A percentile compares a stretch with the other conserved stretches of the same genome.
phyloP scores from a whole-genome alignment of 345 rosid genomes.

The Boechera stricta region DNA sequence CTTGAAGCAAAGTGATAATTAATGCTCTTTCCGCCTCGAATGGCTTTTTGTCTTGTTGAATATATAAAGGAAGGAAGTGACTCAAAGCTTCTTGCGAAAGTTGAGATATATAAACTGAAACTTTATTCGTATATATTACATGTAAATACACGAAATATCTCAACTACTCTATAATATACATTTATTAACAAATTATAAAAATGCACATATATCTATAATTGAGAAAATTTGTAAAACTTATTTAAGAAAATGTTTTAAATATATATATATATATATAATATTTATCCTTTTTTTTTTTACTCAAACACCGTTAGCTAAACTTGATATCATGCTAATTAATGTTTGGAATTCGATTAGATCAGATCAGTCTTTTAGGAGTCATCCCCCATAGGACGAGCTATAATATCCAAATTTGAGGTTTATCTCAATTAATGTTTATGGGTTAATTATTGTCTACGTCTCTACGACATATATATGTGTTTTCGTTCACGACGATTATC shows the following conservation, averaged over 20 bases:
- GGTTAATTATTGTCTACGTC: too few relatives aligned
- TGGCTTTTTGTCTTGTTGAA: conserved; percentile 46
- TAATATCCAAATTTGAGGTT: background rate
- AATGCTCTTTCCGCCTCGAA: conserved; percentile 43
- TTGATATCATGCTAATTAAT: background rate
- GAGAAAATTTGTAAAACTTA: background rate
- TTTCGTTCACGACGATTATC: too few relatives aligned
- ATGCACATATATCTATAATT: background rate
- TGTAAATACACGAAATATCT: background rate
- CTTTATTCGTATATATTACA: conserved; percentile 9
- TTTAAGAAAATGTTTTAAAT: background rate
- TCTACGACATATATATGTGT: too few relatives aligned
- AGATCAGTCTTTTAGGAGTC: background rate
- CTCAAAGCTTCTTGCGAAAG: conserved; percentile 42
- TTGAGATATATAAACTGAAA: background rate
- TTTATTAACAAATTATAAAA: background rate
- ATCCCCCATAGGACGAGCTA: background rate
- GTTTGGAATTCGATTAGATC: background rate
- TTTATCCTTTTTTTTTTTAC: background rate
- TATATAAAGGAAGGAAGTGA: conserved; percentile 41
- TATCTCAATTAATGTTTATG: too few relatives aligned
- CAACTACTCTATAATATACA: background rate
- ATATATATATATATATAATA: too few relatives aligned
- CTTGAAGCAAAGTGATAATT: conserved; percentile 38
- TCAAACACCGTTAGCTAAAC: background rate